Conservation (phyloP, 139 green algal species). For the Picochlorum sp. region DNA sequence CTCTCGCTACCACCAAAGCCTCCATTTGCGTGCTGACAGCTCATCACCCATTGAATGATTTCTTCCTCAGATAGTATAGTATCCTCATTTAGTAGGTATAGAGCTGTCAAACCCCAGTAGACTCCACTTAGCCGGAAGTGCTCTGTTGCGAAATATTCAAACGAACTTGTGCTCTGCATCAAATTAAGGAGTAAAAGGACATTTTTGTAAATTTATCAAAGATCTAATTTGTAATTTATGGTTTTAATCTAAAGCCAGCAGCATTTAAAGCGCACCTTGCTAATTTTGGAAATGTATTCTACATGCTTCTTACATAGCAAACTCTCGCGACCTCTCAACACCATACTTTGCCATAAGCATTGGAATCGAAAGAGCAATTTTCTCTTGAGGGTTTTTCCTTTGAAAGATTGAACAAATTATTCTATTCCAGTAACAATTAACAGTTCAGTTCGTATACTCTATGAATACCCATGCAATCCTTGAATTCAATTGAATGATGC, state of each 20-base stretch:
- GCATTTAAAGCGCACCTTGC: slow-evolving; percentile 27
- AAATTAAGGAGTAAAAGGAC: neutral
- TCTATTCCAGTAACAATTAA: too few relatives aligned
- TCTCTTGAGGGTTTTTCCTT: too few relatives aligned
- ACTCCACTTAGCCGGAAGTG: slow-evolving; percentile 94
- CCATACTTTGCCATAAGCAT: too few relatives aligned
- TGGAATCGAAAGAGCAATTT: too few relatives aligned
- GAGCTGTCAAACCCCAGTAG: slow-evolving; percentile 92
- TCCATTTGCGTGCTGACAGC: slow-evolving; percentile 49
- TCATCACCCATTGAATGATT: slow-evolving; percentile 53
- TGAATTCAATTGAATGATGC: too few relatives aligned
- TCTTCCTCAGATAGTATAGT: slow-evolving; percentile 48
- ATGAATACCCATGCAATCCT: too few relatives aligned
- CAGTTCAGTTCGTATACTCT: too few relatives aligned
- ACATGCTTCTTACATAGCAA: slow-evolving; percentile 69
- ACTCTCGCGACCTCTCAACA: neutral
- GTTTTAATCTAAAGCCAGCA: neutral
- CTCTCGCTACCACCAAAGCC: slow-evolving; percentile 76
- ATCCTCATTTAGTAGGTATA: slow-evolving; percentile 62
- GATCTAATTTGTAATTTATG: too few relatives aligned
- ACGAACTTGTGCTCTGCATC: slow-evolving; percentile 30
- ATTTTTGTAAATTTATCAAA: neutral
- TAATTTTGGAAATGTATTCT: slow-evolving; percentile 58
- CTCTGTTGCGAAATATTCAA: slow-evolving; percentile 79
- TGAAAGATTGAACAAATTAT: too few relatives aligned